Base-by-base conservation (phyloP, 257 asterid species). In the Paulownia fortunei region DNA sequence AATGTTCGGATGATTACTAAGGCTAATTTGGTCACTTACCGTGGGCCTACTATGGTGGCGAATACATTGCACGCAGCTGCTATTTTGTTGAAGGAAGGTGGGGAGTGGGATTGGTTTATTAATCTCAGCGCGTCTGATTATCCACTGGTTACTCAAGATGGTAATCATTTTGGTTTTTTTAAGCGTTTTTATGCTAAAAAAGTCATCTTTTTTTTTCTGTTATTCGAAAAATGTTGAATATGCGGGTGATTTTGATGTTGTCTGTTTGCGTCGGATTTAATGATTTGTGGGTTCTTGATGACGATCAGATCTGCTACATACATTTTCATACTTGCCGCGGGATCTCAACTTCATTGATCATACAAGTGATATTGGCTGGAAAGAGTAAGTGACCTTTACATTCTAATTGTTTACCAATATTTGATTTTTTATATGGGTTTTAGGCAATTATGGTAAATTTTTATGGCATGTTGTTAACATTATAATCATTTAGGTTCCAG, bases 21-120 rank as follows among this genome's bases (percentile, higher is more conserved):
- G 86, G 98, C 98, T 15, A 94, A 94, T 90, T 80, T 92, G 89
- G 94, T 94, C 5, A 92, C 98, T 27, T 94, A 94, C 80, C 91
- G 98, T 2, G 98, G 98, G 8, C 98, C 98, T 12, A 94, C 98
- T 26, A 94, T 94, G 98, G 98, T 94, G 66, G 94, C 98, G 3
- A 94, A 92, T 68, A 94, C 98, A 13, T 83, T 94, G 39, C 98
- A 94, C 80, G 98, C 98, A 2, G 98, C 98, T 7, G 94, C 98
- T 10, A 89, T 94, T 81, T 86, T 94, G 91, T 72, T 94, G 72
- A 87, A 72, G 90, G 93, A 94, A 74, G 98, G 91, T 39, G 97
- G 97, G 56, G 91, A 92, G 5, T 94, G 98, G 98, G 98, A 92
- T 82, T 94, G 98, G 98, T 94, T 94, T 56, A 90, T 94, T 46